These are phyloP conservation scores for Zymoseptoria crescenta DNA, from an alignment of 2,329 filamentous ascomycete species.

Conservation along the genomic window DNA sequence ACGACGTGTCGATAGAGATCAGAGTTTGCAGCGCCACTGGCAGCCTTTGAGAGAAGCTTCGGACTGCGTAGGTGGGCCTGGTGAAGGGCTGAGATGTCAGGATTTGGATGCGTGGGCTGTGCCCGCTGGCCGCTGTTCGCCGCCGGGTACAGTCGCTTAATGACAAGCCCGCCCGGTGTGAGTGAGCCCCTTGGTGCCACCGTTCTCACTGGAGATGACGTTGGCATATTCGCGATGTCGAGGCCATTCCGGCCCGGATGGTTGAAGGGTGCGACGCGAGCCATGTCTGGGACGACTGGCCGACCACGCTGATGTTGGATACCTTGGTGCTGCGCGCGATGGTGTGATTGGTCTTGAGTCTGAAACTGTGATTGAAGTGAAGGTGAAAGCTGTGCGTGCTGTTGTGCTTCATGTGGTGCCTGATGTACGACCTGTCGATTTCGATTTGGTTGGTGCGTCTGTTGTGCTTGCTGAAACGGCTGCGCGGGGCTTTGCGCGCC, in stretches of 20 bases:
- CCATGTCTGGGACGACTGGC: background rate
- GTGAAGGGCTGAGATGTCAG: conserved; percentile 46
- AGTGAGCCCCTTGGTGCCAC: background rate
- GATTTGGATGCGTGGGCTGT: conserved; percentile 37
- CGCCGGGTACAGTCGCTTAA: background rate
- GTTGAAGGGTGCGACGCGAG: background rate
- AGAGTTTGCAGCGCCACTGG: background rate
- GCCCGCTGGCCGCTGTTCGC: conserved; percentile 18
- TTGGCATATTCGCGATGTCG: background rate
- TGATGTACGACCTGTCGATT: background rate
- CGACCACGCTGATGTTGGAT: background rate
- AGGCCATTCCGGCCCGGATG: background rate
- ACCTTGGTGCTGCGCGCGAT: background rate
- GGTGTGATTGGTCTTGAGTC: background rate
- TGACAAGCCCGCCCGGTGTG: background rate
- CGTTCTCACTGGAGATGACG: background rate
- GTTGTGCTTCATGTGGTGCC: background rate
- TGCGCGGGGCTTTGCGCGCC: background rate
- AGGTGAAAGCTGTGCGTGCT: background rate
- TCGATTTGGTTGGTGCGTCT: background rate
- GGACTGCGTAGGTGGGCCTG: conserved; percentile 52
- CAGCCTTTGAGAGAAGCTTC: conserved; percentile 24
- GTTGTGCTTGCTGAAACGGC: background rate
- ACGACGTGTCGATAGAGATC: conserved; percentile 52
- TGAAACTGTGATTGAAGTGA: background rate